A percentile compares a stretch with the other conserved stretches of the same genome.
phyloP scores from a whole-genome alignment of 805 yeast genomes.

The Candida mattraensis region DNA sequence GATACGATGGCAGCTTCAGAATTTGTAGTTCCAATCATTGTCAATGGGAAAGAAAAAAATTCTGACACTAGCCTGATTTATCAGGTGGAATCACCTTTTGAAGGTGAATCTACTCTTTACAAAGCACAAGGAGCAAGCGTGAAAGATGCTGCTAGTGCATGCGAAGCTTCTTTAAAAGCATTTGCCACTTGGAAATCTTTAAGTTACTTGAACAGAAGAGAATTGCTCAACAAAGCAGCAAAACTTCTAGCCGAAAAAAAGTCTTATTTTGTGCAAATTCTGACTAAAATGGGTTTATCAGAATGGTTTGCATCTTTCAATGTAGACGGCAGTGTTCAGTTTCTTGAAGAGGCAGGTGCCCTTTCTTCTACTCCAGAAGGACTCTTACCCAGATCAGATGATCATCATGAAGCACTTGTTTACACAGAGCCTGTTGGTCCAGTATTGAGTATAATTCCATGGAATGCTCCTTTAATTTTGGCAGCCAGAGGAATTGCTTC shows the following conservation, averaged over 20 bases:
- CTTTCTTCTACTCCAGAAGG: slow-evolving; percentile 8
- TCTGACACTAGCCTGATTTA: not conserved
- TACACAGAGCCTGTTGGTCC: slow-evolving; percentile 10
- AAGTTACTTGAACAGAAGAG: slow-evolving; percentile 1
- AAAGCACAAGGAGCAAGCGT: slow-evolving; percentile 5
- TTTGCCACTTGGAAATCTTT: slow-evolving; percentile 6
- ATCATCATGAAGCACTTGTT: slow-evolving; percentile 4
- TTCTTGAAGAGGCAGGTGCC: slow-evolving; percentile 9
- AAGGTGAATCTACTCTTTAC: not conserved
- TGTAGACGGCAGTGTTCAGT: slow-evolving; percentile 4
- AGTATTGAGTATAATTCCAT: slow-evolving; percentile 9
- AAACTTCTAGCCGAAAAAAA: not conserved
- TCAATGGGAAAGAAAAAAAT: slow-evolving; percentile 2
- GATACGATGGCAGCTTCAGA: not conserved
- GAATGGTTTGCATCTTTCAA: slow-evolving; percentile 8
- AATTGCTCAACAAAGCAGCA: slow-evolving; percentile 2
- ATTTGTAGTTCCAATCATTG: slow-evolving; percentile 3
- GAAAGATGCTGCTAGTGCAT: slow-evolving; percentile 1
- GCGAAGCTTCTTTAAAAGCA: slow-evolving; percentile 4
- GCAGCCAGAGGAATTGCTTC: slow-evolving; percentile 10
- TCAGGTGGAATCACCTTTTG: slow-evolving; percentile 7
- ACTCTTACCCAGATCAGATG: slow-evolving; percentile 1
- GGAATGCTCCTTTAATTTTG: slow-evolving; percentile 10
- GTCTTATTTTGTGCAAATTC: not conserved
- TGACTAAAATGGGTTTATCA: slow-evolving; percentile 8